These are phyloP conservation scores for Polytolypa hystricis DNA, from an alignment of 2,329 filamentous ascomycete species.

Conservation along the genomic window DNA sequence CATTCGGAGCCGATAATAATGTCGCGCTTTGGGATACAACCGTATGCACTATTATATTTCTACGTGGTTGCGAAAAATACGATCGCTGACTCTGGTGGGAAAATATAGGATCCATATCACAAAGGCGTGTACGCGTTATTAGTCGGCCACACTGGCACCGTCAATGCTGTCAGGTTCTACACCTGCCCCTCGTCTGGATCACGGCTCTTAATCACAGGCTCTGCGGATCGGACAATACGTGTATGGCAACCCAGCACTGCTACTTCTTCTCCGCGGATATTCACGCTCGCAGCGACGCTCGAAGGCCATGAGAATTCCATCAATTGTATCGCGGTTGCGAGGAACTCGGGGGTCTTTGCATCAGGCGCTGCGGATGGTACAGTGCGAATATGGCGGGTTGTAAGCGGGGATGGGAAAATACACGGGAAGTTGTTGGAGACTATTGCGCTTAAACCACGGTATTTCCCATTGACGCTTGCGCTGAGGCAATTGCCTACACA, in stretches of 20 bases:
- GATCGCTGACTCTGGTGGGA: not conserved
- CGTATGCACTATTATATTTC: constrained; percentile 40
- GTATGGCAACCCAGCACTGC: constrained; percentile 43
- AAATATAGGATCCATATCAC: constrained; percentile 30
- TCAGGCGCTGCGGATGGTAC: constrained; percentile 54
- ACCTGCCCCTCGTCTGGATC: constrained; percentile 38
- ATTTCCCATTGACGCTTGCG: constrained; percentile 70
- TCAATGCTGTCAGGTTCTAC: constrained; percentile 77
- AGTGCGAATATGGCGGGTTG: constrained; percentile 58
- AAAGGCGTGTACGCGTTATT: constrained; percentile 57
- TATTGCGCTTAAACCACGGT: constrained; percentile 62
- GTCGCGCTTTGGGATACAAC: constrained; percentile 77
- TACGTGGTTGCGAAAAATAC: constrained; percentile 5
- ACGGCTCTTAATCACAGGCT: constrained; percentile 62
- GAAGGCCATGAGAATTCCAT: constrained; percentile 62
- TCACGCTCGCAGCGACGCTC: constrained; percentile 38
- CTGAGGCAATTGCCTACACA: constrained; percentile 48
- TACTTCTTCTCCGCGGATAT: constrained; percentile 19
- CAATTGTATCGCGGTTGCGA: constrained; percentile 47
- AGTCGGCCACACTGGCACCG: constrained; percentile 63
- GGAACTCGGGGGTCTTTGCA: constrained; percentile 39
- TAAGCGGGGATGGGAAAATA: constrained; percentile 19
- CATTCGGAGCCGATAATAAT: constrained; percentile 81
- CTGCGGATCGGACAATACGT: constrained; percentile 65
- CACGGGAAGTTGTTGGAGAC: constrained; percentile 51